Percentiles rank a stretch among this genome's conserved stretches.
phyloP scores from a whole-genome alignment of 1,284 basidiomycete species.

The Fomitiporia mediterranea region DNA sequence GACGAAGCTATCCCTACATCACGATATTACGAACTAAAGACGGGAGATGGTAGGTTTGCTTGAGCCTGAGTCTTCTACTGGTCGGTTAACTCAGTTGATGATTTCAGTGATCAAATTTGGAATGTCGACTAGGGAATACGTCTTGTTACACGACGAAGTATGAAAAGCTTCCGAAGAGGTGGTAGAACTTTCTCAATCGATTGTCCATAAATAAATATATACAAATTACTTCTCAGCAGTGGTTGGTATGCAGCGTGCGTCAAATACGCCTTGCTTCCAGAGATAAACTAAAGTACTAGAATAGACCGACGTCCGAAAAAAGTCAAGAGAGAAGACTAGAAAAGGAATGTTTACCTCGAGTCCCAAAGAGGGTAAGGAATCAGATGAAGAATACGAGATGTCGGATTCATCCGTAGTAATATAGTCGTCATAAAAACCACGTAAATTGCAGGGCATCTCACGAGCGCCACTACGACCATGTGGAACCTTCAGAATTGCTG shows the following conservation, averaged over 20 bases:
- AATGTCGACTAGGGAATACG: conserved; percentile 82
- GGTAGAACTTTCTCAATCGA: not conserved
- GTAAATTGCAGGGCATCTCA: not conserved
- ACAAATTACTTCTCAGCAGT: too few relatives aligned
- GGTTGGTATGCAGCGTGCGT: too few relatives aligned
- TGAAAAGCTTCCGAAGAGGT: not conserved
- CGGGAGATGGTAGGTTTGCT: conserved; percentile 70
- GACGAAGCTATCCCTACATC: conserved; percentile 80
- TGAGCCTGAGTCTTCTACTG: not conserved
- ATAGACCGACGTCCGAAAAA: too few relatives aligned
- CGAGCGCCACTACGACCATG: not conserved
- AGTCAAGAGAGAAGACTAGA: too few relatives aligned
- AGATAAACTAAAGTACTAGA: not conserved
- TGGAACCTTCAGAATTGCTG: too few relatives aligned
- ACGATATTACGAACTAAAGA: conserved; percentile 87
- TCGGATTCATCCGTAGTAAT: not conserved
- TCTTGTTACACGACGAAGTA: conserved; percentile 79
- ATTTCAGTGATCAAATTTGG: conserved; percentile 86
- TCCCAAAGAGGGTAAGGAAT: not conserved
- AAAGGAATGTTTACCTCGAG: too few relatives aligned
- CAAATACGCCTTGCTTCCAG: too few relatives aligned
- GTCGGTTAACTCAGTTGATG: not conserved
- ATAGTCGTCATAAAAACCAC: not conserved
- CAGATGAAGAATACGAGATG: too few relatives aligned
- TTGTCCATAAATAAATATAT: too few relatives aligned